Base-by-base conservation (phyloP, 108 stramenopile genomes). In the Cyclostephanos invisitatus region DNA sequence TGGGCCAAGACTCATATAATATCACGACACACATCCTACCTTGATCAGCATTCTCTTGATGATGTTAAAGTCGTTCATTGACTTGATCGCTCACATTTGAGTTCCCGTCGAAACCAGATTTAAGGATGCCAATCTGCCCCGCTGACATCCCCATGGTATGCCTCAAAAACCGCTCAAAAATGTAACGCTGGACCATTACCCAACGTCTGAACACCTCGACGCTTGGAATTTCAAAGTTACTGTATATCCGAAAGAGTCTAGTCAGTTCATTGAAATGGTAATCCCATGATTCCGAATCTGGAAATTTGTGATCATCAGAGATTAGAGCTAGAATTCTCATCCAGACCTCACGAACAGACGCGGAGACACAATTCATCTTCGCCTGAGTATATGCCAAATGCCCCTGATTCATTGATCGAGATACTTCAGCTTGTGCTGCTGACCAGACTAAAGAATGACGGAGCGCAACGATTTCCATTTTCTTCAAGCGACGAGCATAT, bases 401-500 rank as follows among this genome's bases (percentile, higher is more conserved):
- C 53, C 11, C 25, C 53, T 54, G 24, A 54, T 0, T 25, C 25
- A 54, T 54, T 24, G 63, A 25, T 40, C 24, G 35, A 25, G 51
- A 38, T 0, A 68, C 68, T 64, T 67, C 70, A 62, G 20, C 25
- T 50, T 61, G 69, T 3, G 53, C 71, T 15, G 71, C 71, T 14
- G 51, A 67, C 71, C 65, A 68, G 7, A 79, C 78, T 21, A 48
- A 3, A 22, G 72, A 38, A 62, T 79, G 71, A 44, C 71, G 50
- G 32, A 79, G 17, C 11, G 67, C 62, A 18, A 79, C 49, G 20
- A 79, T 62, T 10, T 50, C 28, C 42, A 79, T 37, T 63, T 56
- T 72, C n/a, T 62, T 21, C 25, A 57, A 18, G 50, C 70, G 72
- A 24, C 78, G 78, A 68, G 72, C 72, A 40, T 40, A 79, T 0